Evolutionary conservation across 116 monocot genomes (phyloP).

Genomic region (Papilionanthe hybrid): DNA sequence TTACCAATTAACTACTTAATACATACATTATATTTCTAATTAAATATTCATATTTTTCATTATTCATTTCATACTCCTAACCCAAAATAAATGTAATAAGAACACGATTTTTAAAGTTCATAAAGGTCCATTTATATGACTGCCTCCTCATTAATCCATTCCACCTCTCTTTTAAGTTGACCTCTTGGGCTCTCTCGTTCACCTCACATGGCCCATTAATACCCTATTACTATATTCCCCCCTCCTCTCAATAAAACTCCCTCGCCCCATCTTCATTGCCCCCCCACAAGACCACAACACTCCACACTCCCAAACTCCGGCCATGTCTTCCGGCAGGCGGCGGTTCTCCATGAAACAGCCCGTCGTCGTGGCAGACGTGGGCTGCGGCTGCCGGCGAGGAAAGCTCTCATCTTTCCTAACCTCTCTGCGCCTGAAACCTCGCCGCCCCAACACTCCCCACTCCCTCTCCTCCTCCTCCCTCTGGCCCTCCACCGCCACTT

Average conservation of each 20-base stretch:
- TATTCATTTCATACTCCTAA: too few relatives aligned
- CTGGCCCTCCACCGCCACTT: not conserved
- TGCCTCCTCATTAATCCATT: not conserved
- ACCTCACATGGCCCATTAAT: conserved; percentile 6
- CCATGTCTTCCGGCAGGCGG: not conserved
- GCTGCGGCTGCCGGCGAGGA: not conserved
- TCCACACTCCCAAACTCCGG: not conserved
- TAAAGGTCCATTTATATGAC: not conserved
- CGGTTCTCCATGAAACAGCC: conserved; percentile 2
- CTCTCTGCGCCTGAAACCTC: not conserved
- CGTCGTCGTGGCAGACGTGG: not conserved
- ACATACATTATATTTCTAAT: too few relatives aligned
- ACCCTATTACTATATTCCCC: not conserved
- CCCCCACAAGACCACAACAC: too few relatives aligned
- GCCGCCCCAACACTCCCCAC: not conserved
- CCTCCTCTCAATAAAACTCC: not conserved
- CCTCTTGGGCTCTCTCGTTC: not conserved
- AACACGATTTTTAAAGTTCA: too few relatives aligned
- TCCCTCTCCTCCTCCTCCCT: not conserved
- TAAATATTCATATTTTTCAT: too few relatives aligned
- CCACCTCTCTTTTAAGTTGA: conserved; percentile 1
- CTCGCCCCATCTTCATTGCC: too few relatives aligned
- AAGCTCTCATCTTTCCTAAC: conserved; percentile 5
- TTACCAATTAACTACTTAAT: too few relatives aligned
- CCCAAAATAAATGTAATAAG: too few relatives aligned